phyloP scores from a whole-genome alignment of 768 basidiomycete species.

The Sarcomyxa edulis region DNA sequence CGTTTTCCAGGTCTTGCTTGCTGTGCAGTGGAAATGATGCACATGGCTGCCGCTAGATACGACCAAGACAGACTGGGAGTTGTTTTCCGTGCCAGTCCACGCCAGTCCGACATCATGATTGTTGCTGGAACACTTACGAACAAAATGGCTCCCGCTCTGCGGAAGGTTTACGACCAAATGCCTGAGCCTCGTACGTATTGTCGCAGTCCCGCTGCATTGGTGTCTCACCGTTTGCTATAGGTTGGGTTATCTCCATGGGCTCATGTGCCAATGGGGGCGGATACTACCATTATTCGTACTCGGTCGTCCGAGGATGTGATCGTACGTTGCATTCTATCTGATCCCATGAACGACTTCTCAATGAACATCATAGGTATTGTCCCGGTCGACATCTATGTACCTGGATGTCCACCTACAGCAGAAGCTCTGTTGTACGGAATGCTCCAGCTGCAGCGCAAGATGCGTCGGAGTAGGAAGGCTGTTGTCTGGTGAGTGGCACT shows the following conservation, averaged over 20 bases:
- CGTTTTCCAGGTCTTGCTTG: constrained; percentile 77
- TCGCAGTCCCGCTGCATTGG: not conserved
- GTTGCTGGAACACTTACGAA: constrained; percentile 98
- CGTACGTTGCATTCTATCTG: constrained; percentile 46
- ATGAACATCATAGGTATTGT: constrained; percentile 65
- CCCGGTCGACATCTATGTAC: constrained; percentile 97
- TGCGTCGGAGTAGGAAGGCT: constrained; percentile 82
- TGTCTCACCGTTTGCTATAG: constrained; percentile 23
- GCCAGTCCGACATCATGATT: constrained; percentile 98
- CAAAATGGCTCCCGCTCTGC: constrained; percentile 98
- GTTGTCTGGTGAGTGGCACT: constrained; percentile 67
- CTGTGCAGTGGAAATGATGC: constrained; percentile 99
- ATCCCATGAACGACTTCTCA: constrained; percentile 1
- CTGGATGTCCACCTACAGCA: constrained; percentile 92
- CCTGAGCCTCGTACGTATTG: constrained; percentile 79
- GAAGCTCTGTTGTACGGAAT: constrained; percentile 96
- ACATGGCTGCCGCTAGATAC: constrained; percentile 98
- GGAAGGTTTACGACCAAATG: constrained; percentile 98
- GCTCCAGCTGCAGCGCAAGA: constrained; percentile 96
- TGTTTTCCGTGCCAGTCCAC: constrained; percentile 98
- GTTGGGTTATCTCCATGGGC: constrained; percentile 99
- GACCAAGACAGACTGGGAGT: constrained; percentile 97
- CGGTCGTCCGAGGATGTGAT: constrained; percentile 97
- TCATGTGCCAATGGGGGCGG: constrained; percentile 98
- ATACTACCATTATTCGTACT: constrained; percentile 98